phyloP scores from a whole-genome alignment of 257 asterid genomes.

The Nicotiana otophora region DNA sequence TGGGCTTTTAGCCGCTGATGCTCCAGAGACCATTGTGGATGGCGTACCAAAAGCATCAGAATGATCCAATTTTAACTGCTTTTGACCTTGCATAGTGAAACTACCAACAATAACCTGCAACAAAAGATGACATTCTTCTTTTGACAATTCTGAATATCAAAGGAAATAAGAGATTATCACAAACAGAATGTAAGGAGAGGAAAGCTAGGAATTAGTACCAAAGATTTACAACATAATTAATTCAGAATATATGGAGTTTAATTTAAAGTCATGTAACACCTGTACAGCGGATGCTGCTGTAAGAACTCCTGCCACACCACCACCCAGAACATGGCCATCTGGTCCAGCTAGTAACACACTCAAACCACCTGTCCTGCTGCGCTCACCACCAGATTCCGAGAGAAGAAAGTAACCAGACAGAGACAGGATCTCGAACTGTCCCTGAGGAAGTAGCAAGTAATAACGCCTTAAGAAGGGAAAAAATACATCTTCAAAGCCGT shows the following conservation, averaged over 20 bases:
- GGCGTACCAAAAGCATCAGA: slow-evolving; percentile 2
- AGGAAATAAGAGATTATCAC: not conserved
- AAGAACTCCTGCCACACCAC: slow-evolving; percentile 20
- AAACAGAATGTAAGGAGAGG: not conserved
- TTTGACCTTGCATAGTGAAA: slow-evolving; percentile 9
- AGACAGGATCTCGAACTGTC: slow-evolving; percentile 22
- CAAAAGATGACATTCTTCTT: not conserved
- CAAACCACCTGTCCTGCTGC: slow-evolving; percentile 18
- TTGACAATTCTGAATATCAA: not conserved
- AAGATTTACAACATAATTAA: not conserved
- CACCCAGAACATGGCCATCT: slow-evolving; percentile 18
- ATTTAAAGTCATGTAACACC: slow-evolving; percentile 11
- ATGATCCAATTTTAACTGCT: not conserved
- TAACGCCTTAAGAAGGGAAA: not conserved
- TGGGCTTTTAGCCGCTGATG: slow-evolving; percentile 12
- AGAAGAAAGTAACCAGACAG: slow-evolving; percentile 17
- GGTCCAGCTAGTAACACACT: slow-evolving; percentile 16
- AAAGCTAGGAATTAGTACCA: not conserved
- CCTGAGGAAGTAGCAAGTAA: slow-evolving; percentile 13
- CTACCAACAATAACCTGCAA: slow-evolving; percentile 17
- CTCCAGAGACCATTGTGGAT: slow-evolving; percentile 2
- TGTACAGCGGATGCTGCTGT: slow-evolving; percentile 17
- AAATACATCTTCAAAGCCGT: not conserved
- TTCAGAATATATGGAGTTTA: not conserved
- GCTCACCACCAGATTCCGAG: slow-evolving; percentile 16